Percentiles rank a stretch among this genome's conserved stretches.
Conservation (phyloP, 2,329 filamentous ascomycete species). For the Exophiala dermatitidis region DNA sequence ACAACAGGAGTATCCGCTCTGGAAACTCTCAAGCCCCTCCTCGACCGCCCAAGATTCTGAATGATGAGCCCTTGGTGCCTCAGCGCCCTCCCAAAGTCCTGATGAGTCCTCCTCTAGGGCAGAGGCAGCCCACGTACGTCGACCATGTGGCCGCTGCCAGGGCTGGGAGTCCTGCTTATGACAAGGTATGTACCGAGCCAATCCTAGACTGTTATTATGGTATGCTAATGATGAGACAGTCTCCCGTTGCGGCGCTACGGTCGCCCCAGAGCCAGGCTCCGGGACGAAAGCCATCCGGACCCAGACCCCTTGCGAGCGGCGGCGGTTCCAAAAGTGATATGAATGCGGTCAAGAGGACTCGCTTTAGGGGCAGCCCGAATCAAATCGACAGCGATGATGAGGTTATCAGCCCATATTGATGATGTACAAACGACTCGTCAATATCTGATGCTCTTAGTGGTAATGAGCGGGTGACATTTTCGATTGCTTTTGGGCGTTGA, state of each 20-base stretch:
- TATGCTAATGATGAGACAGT: slow-evolving; percentile 18
- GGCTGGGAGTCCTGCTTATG: slow-evolving; percentile 27
- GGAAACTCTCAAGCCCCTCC: slow-evolving; percentile 37
- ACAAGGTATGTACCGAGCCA: slow-evolving; percentile 26
- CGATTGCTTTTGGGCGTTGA: not conserved
- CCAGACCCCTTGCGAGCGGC: slow-evolving; percentile 39
- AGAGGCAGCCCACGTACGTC: slow-evolving; percentile 34
- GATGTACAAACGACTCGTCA: not conserved
- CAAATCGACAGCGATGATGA: slow-evolving; percentile 32
- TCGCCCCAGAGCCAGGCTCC: slow-evolving; percentile 29
- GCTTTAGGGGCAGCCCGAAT: slow-evolving; percentile 37
- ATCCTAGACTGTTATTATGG: not conserved
- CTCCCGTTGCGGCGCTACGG: slow-evolving; percentile 26
- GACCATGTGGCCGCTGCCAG: slow-evolving; percentile 38
- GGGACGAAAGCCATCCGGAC: slow-evolving; percentile 42
- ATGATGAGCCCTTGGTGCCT: slow-evolving; percentile 54
- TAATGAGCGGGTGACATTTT: not conserved
- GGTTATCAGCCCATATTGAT: slow-evolving; percentile 11
- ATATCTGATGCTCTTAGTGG: not conserved
- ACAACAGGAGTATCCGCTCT: slow-evolving; percentile 22
- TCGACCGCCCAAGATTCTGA: slow-evolving; percentile 48
- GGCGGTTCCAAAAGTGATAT: slow-evolving; percentile 32
- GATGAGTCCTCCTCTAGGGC: slow-evolving; percentile 29
- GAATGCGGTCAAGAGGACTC: slow-evolving; percentile 31
- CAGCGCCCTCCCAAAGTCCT: slow-evolving; percentile 38